Conservation (phyloP, 805 yeast species). For the Candida qinlingensis region DNA sequence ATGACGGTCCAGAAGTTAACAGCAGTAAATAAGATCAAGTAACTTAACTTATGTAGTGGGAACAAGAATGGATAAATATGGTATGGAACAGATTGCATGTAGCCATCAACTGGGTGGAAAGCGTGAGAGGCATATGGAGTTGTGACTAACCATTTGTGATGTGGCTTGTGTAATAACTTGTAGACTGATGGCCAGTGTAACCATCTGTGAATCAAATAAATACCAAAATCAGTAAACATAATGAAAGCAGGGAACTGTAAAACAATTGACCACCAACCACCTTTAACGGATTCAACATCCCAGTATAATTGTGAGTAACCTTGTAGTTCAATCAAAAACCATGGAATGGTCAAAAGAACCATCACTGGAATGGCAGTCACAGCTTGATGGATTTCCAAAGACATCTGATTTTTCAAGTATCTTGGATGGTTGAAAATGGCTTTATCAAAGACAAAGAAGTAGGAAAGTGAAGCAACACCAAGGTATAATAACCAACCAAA, state of each 20-base stretch:
- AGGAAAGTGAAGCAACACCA: constrained; percentile 70
- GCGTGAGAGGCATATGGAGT: constrained; percentile 98
- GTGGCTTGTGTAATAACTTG: constrained; percentile 89
- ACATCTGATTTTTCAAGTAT: constrained; percentile 89
- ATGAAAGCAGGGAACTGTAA: constrained; percentile 74
- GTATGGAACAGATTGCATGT: constrained; percentile 87
- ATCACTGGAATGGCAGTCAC: constrained; percentile 78
- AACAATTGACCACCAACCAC: constrained; percentile 61
- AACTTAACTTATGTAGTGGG: constrained; percentile 86
- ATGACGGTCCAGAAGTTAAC: constrained; percentile 98
- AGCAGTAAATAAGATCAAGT: constrained; percentile 76
- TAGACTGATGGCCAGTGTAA: constrained; percentile 90
- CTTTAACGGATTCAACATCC: constrained; percentile 53
- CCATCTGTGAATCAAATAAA: constrained; percentile 87
- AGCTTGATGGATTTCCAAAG: constrained; percentile 77
- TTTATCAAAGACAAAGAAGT: constrained; percentile 75
- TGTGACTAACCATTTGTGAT: constrained; percentile 98
- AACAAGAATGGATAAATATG: constrained; percentile 87
- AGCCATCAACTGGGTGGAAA: constrained; percentile 98
- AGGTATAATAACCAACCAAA: constrained; percentile 88
- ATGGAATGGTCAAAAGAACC: constrained; percentile 85
- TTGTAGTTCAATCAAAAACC: constrained; percentile 77
- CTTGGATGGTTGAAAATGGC: constrained; percentile 93
- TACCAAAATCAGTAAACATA: constrained; percentile 90
- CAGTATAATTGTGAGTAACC: constrained; percentile 81